Conservation (phyloP, 1,284 basidiomycete species). For the Rhizopogon hawkerae region DNA sequence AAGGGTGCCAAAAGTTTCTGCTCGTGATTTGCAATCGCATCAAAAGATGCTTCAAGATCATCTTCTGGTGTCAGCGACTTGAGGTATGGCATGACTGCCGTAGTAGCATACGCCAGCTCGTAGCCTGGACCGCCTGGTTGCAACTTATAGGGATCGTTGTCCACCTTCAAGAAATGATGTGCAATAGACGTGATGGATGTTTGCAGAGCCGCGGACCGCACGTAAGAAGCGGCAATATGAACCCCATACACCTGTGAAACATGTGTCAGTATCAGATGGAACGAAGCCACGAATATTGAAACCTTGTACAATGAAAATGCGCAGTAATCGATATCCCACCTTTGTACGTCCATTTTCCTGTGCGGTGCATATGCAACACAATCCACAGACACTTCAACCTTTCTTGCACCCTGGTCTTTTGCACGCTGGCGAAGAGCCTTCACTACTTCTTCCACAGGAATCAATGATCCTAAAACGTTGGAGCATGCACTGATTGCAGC, state of each 20-base stretch:
- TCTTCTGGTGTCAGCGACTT: constrained; percentile 45
- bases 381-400: constrained; percentile 62
- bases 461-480: constrained; percentile 64
- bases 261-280: constrained; percentile 1
- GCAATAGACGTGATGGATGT: constrained; percentile 48
- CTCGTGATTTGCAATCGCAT: constrained; percentile 39
- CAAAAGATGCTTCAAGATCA: constrained; percentile 40
- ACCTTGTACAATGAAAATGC: constrained; percentile 76
- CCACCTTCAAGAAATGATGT: constrained; percentile 63
- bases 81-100: constrained; percentile 58
- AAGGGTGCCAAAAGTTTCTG: constrained; percentile 34
- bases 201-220: constrained; percentile 37
- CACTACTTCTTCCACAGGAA: constrained; percentile 52
- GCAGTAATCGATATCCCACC: constrained; percentile 70
- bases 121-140: constrained; percentile 69
- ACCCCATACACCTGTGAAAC: constrained; percentile 59
- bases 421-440: constrained; percentile 45
- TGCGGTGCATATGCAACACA: constrained; percentile 78
- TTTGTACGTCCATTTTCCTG: constrained; percentile 56
- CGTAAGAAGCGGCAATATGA: constrained; percentile 62
- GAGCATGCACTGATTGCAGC: constrained; percentile 71
- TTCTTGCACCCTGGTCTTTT: constrained; percentile 43
- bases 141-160: constrained; percentile 48
- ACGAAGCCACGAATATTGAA: neutral
- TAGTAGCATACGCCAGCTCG: constrained; percentile 55